A percentile compares a stretch with the other conserved stretches of the same genome.
These are phyloP conservation scores for Delonix regia DNA, from an alignment of 306 rosid species.

Conservation along the genomic window DNA sequence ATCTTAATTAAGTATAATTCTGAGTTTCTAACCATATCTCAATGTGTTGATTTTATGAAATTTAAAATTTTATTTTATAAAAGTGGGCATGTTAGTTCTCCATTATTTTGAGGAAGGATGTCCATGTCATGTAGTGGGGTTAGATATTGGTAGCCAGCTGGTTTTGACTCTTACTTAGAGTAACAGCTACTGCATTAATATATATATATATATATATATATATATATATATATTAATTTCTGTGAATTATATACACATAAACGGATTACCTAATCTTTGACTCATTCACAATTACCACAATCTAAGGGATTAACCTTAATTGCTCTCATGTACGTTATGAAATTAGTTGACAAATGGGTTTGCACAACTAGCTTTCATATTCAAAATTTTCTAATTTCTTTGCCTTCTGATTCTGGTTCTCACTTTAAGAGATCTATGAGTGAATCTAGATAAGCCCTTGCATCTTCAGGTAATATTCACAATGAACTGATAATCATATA, in stretches of 20 bases:
- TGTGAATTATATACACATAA: too few species aligned
- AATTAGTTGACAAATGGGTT: background rate
- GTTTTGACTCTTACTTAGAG: constrained; percentile 15
- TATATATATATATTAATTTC: background rate
- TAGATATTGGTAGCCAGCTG: background rate
- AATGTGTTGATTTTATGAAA: background rate
- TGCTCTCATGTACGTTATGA: background rate
- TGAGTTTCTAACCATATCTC: too few species aligned
- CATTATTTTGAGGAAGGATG: background rate
- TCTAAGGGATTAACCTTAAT: background rate
- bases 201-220: background rate
- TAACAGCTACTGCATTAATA: background rate
- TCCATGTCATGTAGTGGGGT: constrained; percentile 5
- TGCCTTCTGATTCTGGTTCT: background rate
- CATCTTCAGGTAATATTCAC: background rate
- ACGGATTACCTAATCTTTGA: background rate
- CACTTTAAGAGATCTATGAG: background rate
- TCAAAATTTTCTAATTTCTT: background rate
- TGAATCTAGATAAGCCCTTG: too few species aligned
- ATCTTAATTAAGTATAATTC: too few species aligned
- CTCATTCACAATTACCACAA: background rate
- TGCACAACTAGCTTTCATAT: background rate
- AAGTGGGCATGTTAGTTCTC: background rate
- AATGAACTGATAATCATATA: background rate
- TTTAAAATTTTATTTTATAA: background rate